Evolutionary conservation across 106 monocot genomes (phyloP).

Genomic region (Allium fistulosum): DNA sequence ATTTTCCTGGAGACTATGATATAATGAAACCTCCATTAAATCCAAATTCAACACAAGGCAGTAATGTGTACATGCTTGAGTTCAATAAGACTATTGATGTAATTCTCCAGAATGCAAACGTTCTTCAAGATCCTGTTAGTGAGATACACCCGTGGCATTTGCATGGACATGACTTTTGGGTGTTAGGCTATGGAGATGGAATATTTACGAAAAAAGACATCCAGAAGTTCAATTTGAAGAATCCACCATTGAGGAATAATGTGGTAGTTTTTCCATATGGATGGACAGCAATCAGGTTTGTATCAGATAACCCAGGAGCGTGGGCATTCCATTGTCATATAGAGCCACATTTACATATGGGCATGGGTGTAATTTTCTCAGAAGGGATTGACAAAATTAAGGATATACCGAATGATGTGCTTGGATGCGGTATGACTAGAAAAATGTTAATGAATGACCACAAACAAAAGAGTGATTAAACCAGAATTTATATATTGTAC

Average conservation of each 20-base stretch:
- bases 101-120: constrained; percentile 77
- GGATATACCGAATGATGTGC: constrained; percentile 55
- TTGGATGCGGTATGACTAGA: constrained; percentile 55
- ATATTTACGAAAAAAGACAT: constrained; percentile 29
- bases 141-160: constrained; percentile 92
- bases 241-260: constrained; percentile 75
- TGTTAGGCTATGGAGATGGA: constrained; percentile 75
- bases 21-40: constrained; percentile 49
- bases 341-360: constrained; percentile 81
- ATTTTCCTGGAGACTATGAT: constrained; percentile 42
- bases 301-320: constrained; percentile 62
- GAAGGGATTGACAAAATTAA: constrained; percentile 42
- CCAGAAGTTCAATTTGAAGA: constrained; percentile 45
- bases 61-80: constrained; percentile 40
- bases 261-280: constrained; percentile 78
- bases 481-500: too few relatives aligned
- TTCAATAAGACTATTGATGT: constrained; percentile 63
- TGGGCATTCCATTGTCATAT: constrained; percentile 82
- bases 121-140: constrained; percentile 46
- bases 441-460: constrained; percentile 30
- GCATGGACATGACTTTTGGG: constrained; percentile 90
- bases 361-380: constrained; percentile 69
- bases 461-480: background rate
- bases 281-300: constrained; percentile 67
- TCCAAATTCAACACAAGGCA: constrained; percentile 45